Evolutionary conservation across 805 yeast genomes (phyloP).

Genomic region (Maudiozyma barnettii): DNA sequence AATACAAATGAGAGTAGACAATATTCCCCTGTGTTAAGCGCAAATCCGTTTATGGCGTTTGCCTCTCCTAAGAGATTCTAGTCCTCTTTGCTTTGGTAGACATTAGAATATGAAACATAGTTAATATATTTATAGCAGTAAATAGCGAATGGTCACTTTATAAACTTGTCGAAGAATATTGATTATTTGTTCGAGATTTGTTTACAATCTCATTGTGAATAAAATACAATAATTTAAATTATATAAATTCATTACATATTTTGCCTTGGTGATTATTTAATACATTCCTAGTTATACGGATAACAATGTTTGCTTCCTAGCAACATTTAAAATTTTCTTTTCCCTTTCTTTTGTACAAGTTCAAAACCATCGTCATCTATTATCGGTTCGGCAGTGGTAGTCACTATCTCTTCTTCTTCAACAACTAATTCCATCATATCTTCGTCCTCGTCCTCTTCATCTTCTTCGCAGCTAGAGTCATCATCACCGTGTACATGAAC

Average conservation of each 20-base stretch:
- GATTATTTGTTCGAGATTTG: too few relatives aligned
- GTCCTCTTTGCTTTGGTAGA: neutral
- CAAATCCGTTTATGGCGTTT: constrained; percentile 3
- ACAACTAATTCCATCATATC: constrained; percentile 34
- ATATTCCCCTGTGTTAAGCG: constrained; percentile 1
- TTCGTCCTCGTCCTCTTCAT: constrained; percentile 38
- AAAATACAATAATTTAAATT: too few relatives aligned
- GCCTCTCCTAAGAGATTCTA: constrained; percentile 5
- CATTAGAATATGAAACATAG: neutral
- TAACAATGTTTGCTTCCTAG: neutral
- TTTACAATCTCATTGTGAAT: too few relatives aligned
- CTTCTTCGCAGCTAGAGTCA: constrained; percentile 39
- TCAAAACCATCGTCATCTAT: constrained; percentile 95
- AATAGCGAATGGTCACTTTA: neutral
- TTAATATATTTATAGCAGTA: neutral
- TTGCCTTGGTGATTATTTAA: too few relatives aligned
- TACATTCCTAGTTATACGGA: too few relatives aligned
- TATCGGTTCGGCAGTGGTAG: constrained; percentile 38
- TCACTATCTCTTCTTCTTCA: constrained; percentile 8
- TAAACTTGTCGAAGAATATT: too few relatives aligned
- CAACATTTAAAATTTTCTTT: neutral
- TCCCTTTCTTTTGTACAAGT: constrained; percentile 63
- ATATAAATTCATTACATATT: too few relatives aligned
- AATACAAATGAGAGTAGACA: neutral
- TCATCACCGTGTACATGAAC: constrained; percentile 50